Evolutionary conservation across 2,329 filamentous ascomycete genomes (phyloP).

Genomic region (Sporothrix euskadiensis): DNA sequence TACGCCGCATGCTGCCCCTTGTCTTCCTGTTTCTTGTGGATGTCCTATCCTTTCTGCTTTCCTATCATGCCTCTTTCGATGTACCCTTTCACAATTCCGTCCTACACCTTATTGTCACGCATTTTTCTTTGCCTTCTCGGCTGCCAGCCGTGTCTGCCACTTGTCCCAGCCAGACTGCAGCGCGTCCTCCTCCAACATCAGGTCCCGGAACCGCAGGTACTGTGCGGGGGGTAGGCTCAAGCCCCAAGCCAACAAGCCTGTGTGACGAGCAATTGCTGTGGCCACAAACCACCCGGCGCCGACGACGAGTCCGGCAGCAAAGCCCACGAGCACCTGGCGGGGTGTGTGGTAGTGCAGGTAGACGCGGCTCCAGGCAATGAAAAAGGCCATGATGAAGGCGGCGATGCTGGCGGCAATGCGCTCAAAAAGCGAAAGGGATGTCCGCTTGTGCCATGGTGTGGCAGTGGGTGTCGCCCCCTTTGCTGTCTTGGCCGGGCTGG

Average conservation of each 20-base stretch:
- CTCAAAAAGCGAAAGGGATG: conserved; percentile 50
- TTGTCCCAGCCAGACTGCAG: conserved; percentile 91
- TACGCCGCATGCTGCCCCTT: not conserved
- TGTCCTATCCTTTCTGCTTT: not conserved
- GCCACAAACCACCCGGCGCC: conserved; percentile 77
- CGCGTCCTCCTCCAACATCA: conserved; percentile 84
- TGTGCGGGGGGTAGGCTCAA: conserved; percentile 65
- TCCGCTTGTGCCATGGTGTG: not conserved
- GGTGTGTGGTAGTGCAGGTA: conserved; percentile 93
- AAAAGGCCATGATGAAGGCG: conserved; percentile 61
- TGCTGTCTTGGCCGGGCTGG: conserved; percentile 37
- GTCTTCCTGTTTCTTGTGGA: not conserved
- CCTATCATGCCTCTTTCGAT: not conserved
- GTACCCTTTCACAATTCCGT: not conserved
- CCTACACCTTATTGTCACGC: conserved; percentile 35
- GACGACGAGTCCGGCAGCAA: conserved; percentile 66
- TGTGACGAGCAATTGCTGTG: conserved; percentile 65
- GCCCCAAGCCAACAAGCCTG: conserved; percentile 70
- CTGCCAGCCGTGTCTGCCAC: conserved; percentile 65
- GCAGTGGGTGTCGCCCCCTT: not conserved
- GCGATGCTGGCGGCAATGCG: conserved; percentile 57
- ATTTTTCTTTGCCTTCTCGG: conserved; percentile 40
- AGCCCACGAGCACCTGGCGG: conserved; percentile 82
- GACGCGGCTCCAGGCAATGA: conserved; percentile 78
- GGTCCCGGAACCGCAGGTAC: conserved; percentile 73